Base-by-base conservation (phyloP, 225 moss, liverwort and hornwort genomes). In the Pseudoscleropodium purum region DNA sequence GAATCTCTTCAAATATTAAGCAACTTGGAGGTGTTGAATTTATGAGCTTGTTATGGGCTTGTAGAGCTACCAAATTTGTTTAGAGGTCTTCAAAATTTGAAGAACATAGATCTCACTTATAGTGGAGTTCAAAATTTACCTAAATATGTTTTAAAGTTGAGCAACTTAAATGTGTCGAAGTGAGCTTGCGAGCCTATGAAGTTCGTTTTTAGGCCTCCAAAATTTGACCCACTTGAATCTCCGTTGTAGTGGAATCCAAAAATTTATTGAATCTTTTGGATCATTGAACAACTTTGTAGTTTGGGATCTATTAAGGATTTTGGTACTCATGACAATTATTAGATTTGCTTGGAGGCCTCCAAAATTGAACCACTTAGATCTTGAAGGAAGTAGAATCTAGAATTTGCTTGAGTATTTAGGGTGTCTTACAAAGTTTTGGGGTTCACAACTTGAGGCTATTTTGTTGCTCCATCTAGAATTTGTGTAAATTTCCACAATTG, bases 41-140 rank as follows among this genome's bases (percentile, higher is more conserved):
- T 64, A 31, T 3, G 0, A 1, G 0, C 2, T 31, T 64, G 16
- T 27, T 1, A 2, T 2, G 7, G 2, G 4, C 17, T 65, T 1
- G 1, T 8, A 4, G 31, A 64, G 0, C 31, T 64, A 64, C 64
- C 7, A 15, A 2, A 16, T 31, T 64, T 0, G 1, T 64, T 16
- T 64, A 16, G 31, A 31, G 14, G 31, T 3, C 64, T 31, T 14
- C 2, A 8, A 8, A 31, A 17, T 64, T 33, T 64, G 2, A 8
- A 16, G 2, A 14, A 7, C 3, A 3, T 62, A 7, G 13, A 62
- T 62, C 14, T 62, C 4, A 2, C 1, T 14, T 2, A 4, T 3
- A 63, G 7, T 15, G 15, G 7, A 37, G 37, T n/a, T 1, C 13
- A n/a, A 21, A 2, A 12, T 23, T n/a, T 69, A 69, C 13, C 12